Evolutionary conservation across 495 filamentous ascomycete species (phyloP).

Genomic region (Tuber indicum): DNA sequence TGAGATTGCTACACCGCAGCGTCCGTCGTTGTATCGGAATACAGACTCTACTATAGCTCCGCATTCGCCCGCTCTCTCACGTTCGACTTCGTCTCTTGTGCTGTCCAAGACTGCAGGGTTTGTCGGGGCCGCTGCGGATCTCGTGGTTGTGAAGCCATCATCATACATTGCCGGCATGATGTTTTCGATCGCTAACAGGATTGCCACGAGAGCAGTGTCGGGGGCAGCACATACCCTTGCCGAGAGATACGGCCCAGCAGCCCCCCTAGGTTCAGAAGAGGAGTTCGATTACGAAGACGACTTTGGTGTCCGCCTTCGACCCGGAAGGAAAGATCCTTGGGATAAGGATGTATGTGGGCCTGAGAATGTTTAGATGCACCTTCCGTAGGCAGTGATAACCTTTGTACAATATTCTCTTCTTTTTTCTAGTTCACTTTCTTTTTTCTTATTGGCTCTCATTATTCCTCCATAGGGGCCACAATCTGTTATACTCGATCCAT

Average conservation of each 20-base stretch:
- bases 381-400: slow-evolving; percentile 5
- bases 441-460: background rate
- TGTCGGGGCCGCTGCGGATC: slow-evolving; percentile 20
- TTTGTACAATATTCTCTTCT: slow-evolving; percentile 5
- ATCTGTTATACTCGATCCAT: slow-evolving; percentile 10
- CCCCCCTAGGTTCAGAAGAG: slow-evolving; percentile 18
- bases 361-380: slow-evolving; percentile 16
- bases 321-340: slow-evolving; percentile 21
- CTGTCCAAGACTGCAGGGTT: slow-evolving; percentile 27
- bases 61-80: slow-evolving; percentile 29
- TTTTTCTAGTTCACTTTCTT: background rate
- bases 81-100: slow-evolving; percentile 30
- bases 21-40: background rate
- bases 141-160: slow-evolving; percentile 38
- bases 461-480: slow-evolving; percentile 1
- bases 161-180: slow-evolving; percentile 37
- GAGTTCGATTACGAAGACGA: slow-evolving; percentile 31
- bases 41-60: slow-evolving; percentile 11
- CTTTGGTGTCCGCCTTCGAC: slow-evolving; percentile 23
- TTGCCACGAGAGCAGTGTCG: slow-evolving; percentile 35
- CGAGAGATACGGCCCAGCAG: slow-evolving; percentile 23
- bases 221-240: slow-evolving; percentile 25
- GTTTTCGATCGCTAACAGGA: slow-evolving; percentile 37
- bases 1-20: slow-evolving; percentile 16
- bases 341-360: slow-evolving; percentile 30